A percentile compares a stretch with the other conserved stretches of the same genome.
Conservation (phyloP, 148 eudicot genomes). For the Rhododendron henanense region DNA sequence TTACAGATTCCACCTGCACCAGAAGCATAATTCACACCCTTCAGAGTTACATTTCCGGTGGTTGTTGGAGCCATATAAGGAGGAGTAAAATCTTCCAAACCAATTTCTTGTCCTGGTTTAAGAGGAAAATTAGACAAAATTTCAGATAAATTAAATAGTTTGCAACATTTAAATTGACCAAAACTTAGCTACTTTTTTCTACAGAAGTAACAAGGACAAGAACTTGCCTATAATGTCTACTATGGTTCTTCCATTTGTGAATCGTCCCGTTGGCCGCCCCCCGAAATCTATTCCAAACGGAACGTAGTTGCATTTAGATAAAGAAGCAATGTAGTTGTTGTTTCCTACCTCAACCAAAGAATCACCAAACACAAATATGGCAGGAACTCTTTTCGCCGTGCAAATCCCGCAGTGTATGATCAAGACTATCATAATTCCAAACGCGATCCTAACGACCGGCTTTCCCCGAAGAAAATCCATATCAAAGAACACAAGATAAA, state of each 20-base stretch:
- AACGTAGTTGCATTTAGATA: constrained; percentile 59
- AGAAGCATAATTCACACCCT: constrained; percentile 92
- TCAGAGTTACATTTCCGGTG: constrained; percentile 36
- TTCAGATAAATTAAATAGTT: not conserved
- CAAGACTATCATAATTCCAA: not conserved
- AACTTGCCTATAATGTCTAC: constrained; percentile 58
- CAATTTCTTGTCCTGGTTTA: constrained; percentile 54
- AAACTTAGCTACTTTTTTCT: not conserved
- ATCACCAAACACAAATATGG: constrained; percentile 79
- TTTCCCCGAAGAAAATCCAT: constrained; percentile 4
- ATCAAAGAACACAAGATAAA: not conserved
- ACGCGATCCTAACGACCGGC: not conserved
- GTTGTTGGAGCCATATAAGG: constrained; percentile 89
- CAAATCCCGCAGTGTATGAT: not conserved
- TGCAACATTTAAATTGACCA: not conserved
- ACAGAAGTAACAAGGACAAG: not conserved
- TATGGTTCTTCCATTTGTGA: constrained; percentile 78
- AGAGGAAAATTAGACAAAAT: not conserved
- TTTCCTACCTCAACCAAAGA: constrained; percentile 76
- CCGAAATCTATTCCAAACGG: constrained; percentile 84
- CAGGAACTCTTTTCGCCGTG: constrained; percentile 25
- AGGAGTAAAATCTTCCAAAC: constrained; percentile 52
- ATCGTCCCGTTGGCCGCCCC: constrained; percentile 54
- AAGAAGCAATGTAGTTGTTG: constrained; percentile 63
- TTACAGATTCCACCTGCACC: constrained; percentile 91